phyloP scores from a whole-genome alignment of 192 early-diverging fungal species.

The Backusella westeae region DNA sequence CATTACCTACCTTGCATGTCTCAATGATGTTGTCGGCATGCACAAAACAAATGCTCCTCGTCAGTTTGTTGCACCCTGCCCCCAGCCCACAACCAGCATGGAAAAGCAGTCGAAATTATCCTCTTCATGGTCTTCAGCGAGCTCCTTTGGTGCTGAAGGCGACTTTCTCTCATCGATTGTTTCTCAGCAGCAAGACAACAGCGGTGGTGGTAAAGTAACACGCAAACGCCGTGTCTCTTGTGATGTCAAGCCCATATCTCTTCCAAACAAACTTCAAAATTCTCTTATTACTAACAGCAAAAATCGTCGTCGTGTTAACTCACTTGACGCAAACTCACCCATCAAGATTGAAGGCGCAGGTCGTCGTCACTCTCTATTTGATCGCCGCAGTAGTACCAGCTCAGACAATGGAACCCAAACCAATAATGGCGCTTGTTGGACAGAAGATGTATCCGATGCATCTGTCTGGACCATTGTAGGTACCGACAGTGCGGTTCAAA shows the following conservation, averaged over 20 bases:
- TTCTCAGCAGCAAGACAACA: slow-evolving; percentile 11
- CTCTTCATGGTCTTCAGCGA: background rate
- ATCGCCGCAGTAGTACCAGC: slow-evolving; percentile 14
- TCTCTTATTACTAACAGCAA: slow-evolving; percentile 16
- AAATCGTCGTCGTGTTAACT: slow-evolving; percentile 52
- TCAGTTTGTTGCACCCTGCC: slow-evolving; percentile 20
- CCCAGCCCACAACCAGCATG: background rate
- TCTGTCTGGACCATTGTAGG: slow-evolving; percentile 94
- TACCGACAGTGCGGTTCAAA: slow-evolving; percentile 58
- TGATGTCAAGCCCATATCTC: slow-evolving; percentile 26
- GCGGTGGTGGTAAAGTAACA: slow-evolving; percentile 18
- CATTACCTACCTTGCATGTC: slow-evolving; percentile 65
- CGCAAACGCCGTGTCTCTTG: slow-evolving; percentile 39
- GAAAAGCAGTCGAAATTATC: background rate
- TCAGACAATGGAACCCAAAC: background rate
- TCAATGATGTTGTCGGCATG: slow-evolving; percentile 77
- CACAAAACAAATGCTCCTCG: slow-evolving; percentile 53
- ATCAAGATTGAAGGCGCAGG: slow-evolving; percentile 7
- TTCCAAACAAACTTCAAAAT: slow-evolving; percentile 8
- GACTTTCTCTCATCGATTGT: slow-evolving; percentile 17
- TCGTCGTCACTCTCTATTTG: background rate
- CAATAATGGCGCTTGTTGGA: slow-evolving; percentile 47
- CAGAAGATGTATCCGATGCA: slow-evolving; percentile 82
- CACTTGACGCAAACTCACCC: slow-evolving; percentile 36
- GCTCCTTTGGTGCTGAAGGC: background rate